Conservation (phyloP, 768 basidiomycete species). For the Auricularia cornea region DNA sequence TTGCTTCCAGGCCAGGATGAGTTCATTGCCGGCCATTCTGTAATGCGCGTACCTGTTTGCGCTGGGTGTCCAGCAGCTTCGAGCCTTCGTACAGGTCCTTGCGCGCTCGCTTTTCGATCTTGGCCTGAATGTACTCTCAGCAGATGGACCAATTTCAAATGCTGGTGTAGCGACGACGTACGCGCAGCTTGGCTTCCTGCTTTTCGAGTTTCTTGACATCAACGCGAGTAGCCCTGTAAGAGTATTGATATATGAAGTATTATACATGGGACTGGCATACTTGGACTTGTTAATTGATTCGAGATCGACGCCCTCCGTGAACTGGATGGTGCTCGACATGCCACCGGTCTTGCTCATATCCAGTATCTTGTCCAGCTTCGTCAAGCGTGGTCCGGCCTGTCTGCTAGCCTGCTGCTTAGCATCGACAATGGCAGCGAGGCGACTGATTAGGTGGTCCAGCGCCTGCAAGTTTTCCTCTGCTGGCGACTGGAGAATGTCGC, state of each 20-base stretch:
- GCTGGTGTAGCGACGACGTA: constrained; percentile 16
- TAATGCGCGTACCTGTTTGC: constrained; percentile 52
- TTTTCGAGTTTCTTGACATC: constrained; percentile 95
- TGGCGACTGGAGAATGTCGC: constrained; percentile 61
- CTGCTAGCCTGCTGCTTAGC: constrained; percentile 52
- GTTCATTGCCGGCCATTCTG: too few species aligned
- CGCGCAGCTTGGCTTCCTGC: constrained; percentile 92
- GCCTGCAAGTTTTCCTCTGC: constrained; percentile 36
- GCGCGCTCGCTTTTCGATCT: constrained; percentile 92
- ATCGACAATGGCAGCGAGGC: constrained; percentile 53
- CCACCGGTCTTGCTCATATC: constrained; percentile 74
- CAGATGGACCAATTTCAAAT: constrained; percentile 4
- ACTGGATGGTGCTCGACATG: constrained; percentile 70
- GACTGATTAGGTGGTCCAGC: constrained; percentile 58
- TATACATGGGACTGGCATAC: constrained; percentile 40
- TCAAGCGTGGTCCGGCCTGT: constrained; percentile 40
- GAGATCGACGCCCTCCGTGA: constrained; percentile 78
- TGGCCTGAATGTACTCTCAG: constrained; percentile 65
- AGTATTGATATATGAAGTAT: background rate
- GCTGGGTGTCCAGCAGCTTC: constrained; percentile 85
- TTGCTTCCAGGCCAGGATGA: constrained; percentile 49
- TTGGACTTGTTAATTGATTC: constrained; percentile 94
- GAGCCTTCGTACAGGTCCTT: constrained; percentile 93
- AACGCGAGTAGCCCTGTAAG: constrained; percentile 70
- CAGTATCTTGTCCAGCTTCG: constrained; percentile 75